These are phyloP conservation scores for Pseudocercospora macadamiae DNA, from an alignment of 2,329 filamentous ascomycete genomes.

Conservation along the genomic window DNA sequence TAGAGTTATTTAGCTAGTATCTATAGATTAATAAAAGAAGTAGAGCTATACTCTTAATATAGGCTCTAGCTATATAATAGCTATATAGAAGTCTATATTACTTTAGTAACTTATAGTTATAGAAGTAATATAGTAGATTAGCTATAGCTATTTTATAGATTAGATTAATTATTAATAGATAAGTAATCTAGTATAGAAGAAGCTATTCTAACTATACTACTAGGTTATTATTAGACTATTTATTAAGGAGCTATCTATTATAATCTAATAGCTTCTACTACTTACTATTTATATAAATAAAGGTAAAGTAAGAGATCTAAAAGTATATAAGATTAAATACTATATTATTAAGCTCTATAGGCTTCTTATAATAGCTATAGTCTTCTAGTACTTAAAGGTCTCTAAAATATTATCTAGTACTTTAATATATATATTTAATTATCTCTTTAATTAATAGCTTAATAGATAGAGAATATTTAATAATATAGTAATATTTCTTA, in stretches of 20 bases:
- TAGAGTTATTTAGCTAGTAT: too few relatives aligned
- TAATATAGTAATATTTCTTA: neutral
- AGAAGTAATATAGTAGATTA: neutral
- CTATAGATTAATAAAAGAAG: neutral
- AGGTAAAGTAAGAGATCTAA: constrained; percentile 7
- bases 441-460: constrained; percentile 15
- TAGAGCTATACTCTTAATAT: neutral
- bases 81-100: neutral
- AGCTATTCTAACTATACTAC: too few relatives aligned
- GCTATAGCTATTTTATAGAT: neutral
- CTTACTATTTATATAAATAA: neutral
- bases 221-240: too few relatives aligned
- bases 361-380: too few relatives aligned
- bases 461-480: constrained; percentile 12
- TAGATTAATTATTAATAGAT: too few relatives aligned
- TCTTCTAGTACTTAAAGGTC: constrained; percentile 2
- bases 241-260: constrained; percentile 3
- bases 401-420: constrained; percentile 10
- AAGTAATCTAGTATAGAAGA: too few relatives aligned
- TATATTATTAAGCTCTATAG: constrained; percentile 9
- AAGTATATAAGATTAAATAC: constrained; percentile 15
- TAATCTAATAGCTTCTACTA: too few relatives aligned
- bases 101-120: neutral
- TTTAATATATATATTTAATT: constrained; percentile 13
- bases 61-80: neutral